A percentile compares a stretch with the other conserved stretches of the same genome.
Evolutionary conservation across 108 stramenopile genomes (phyloP).

Genomic region (Cyclostephanos invisitatus): DNA sequence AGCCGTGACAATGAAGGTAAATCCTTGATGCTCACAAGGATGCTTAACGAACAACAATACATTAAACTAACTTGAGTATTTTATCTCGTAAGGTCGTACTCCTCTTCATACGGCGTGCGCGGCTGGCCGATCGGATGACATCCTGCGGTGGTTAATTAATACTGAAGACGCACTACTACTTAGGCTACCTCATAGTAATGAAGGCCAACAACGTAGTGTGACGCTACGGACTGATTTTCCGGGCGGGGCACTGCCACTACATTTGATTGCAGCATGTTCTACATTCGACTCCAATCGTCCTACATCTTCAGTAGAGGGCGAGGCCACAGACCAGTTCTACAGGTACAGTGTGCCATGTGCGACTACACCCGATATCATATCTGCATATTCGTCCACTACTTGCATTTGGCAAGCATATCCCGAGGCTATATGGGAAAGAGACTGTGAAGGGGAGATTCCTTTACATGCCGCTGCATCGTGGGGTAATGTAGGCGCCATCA

Average conservation of each 20-base stretch:
- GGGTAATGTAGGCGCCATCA: constrained; percentile 28
- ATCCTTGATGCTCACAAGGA: neutral
- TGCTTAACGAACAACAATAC: neutral
- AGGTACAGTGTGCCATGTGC: constrained; percentile 6
- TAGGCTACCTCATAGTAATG: constrained; percentile 1
- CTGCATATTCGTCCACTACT: constrained; percentile 29
- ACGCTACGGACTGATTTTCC: constrained; percentile 30
- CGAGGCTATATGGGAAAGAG: constrained; percentile 35
- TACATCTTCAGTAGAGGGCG: constrained; percentile 4
- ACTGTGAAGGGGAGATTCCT: constrained; percentile 41
- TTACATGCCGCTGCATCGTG: constrained; percentile 41
- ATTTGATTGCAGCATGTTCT: constrained; percentile 34
- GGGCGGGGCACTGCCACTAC: constrained; percentile 28
- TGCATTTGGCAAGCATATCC: constrained; percentile 21
- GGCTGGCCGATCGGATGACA: constrained; percentile 25
- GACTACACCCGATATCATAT: constrained; percentile 19
- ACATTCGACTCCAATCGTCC: constrained; percentile 14
- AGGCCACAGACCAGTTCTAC: neutral
- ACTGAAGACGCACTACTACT: constrained; percentile 4
- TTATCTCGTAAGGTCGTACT: constrained; percentile 21
- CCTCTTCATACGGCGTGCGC: constrained; percentile 39
- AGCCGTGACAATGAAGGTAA: constrained; percentile 26
- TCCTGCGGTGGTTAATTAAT: constrained; percentile 28
- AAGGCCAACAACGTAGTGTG: constrained; percentile 6
- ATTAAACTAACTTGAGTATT: neutral